Evolutionary conservation across 2,329 filamentous ascomycete genomes (phyloP).

Genomic region (Endocalyx cinctus): DNA sequence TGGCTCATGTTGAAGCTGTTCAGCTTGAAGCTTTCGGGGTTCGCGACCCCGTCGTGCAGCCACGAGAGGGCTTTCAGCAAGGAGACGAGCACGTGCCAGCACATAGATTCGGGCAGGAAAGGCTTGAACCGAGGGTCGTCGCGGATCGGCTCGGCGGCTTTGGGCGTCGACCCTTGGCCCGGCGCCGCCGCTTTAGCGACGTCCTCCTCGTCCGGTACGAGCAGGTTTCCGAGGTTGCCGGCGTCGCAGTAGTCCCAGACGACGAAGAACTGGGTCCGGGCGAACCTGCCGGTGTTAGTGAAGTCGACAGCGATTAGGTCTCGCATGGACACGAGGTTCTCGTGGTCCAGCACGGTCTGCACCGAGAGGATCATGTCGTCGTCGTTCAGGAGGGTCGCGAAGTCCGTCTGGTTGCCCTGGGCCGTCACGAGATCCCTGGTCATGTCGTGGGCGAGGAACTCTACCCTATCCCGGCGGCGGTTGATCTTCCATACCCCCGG

Average conservation of each 20-base stretch:
- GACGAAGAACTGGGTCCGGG: constrained; percentile 11
- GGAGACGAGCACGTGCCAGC: constrained; percentile 50
- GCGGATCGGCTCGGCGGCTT: too few species aligned
- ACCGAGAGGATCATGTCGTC: constrained; percentile 21
- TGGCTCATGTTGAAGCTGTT: constrained; percentile 5
- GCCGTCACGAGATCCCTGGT: constrained; percentile 14
- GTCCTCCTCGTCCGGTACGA: constrained; percentile 16
- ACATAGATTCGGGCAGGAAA: constrained; percentile 49
- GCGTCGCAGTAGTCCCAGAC: constrained; percentile 52
- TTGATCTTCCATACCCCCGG: constrained; percentile 23
- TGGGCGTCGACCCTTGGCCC: background rate
- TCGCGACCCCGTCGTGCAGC: constrained; percentile 44
- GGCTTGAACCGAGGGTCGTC: background rate
- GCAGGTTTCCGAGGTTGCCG: constrained; percentile 41
- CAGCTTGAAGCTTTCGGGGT: constrained; percentile 10
- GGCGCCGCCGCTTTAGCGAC: background rate
- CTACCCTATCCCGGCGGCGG: constrained; percentile 19
- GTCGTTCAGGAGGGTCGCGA: background rate
- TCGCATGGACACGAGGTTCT: constrained; percentile 42
- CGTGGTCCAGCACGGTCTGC: constrained; percentile 40
- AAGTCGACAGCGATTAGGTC: constrained; percentile 28
- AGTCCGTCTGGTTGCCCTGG: constrained; percentile 1
- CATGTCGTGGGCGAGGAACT: constrained; percentile 25
- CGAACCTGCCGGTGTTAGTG: constrained; percentile 11
- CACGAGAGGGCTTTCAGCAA: constrained; percentile 46